Evolutionary conservation across 352 stramenopile species (phyloP), one percentile per base, ranked within the genome.

Genomic region (Globisporangium parvum): DNA sequence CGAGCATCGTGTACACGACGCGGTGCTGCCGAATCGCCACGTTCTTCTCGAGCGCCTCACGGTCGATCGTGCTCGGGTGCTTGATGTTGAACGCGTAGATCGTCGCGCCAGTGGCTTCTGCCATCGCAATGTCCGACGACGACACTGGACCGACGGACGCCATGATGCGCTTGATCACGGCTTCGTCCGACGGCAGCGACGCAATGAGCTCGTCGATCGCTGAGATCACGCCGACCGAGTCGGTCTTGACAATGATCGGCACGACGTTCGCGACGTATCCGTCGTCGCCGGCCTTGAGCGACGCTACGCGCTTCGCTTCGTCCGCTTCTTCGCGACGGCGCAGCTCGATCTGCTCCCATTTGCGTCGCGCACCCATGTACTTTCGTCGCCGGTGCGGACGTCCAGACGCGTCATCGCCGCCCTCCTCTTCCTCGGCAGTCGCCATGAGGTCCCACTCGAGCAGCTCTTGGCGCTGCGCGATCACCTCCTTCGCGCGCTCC

Each of bases 181-280:
- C 80, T 52, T 87, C 82, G 35, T 91, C 74, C 41, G 53, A 73
- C 31, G 74, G 75, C 53, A 97, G 62, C 20, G 81, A 77, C 46
- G 80, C 69, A 52, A 94, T 83, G 26, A 95, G 70, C n/a, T 91
- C 76, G 55, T 89, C 77, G 44, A 91, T 92, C 53, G 97, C 97
- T 55, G 98, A 85, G 23, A 98, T 95, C 41, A 97, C 95, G 49
- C 97, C 97, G 52, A 98, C 92, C n/a, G 96, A 93, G 68, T 99
- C 97, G 15, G 96, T 97, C 77, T 99, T 99, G 28, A 99, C 78
- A 31, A 99, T 86, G 47, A 99, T 96, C 31, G 93, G 96, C 59
- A 99, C 91, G 61, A 98, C 80, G 57, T 96, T 95, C 17, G 83
- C 69, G 57, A 98, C 80, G 63, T 98, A 97, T 0, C 68, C 76